Evolutionary conservation across 1,284 basidiomycete genomes (phyloP), one percentile per base, ranked within the genome.

Genomic region (Golubevia sp.): DNA sequence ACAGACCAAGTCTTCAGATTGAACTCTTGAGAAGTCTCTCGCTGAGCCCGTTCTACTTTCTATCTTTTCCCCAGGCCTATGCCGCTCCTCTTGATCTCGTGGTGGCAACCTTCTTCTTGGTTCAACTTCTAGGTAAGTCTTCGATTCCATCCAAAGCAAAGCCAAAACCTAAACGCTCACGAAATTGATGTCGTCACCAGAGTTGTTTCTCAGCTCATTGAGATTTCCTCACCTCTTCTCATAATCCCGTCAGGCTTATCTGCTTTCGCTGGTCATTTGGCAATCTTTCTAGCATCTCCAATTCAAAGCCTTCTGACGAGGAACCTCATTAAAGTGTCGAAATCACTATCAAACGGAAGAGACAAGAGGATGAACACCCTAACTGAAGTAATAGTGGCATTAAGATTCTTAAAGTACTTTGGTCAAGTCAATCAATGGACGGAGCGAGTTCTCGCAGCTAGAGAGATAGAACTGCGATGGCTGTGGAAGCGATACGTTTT

Each of bases 401-500:
- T 76, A 11, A 63, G 67, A 1, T 71, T 76, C 61, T 64, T 76
- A 62, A 76, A 75, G 49, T 71, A 73, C 58, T 73, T 69, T 25
- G 73, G 68, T 13, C 71, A 69, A 67, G 74, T 74, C 49, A 58
- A 61, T 11, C 55, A 59, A 13, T 66, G 68, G 68, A 64, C 58
- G 2, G 58, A 67, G 20, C 56, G 70, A 0, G 51, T 76, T 49
- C 11, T 70, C 27, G 26, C 34, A 1, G 56, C 71, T 23, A 54
- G 73, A 20, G 20, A 60, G 21, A 55, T 62, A 3, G 73, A 77
- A 61, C 38, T 75, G 30, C 34, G 56, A 11, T 60, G 54, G 13
- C 54, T 54, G n/a, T 38, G 52, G 25, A 26, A 55, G 7, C 44
- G 54, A n/a, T 34, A 53, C 54, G 11, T 21, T 30, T 38, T 13